These are phyloP conservation scores for Pichia rugopelliculosa DNA, from an alignment of 805 yeast species.

Conservation along the genomic window DNA sequence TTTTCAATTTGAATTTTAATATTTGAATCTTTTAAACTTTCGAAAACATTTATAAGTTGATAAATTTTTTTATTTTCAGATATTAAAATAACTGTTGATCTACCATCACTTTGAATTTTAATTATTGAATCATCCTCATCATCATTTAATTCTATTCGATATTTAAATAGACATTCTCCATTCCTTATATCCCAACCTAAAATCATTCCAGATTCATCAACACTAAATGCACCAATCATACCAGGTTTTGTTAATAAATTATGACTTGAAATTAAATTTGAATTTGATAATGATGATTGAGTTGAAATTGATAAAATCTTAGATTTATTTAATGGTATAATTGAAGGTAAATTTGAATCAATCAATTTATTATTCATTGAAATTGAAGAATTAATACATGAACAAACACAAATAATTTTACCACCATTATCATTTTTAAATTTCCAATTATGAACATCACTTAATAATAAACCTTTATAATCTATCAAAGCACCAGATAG, in stretches of 20 bases:
- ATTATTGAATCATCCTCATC: conserved; percentile 9
- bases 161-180: conserved; percentile 7
- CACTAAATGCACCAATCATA: conserved; percentile 25
- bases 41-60: conserved; percentile 16
- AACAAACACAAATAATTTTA: conserved; percentile 8
- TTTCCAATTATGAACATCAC: conserved; percentile 7
- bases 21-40: conserved; percentile 6
- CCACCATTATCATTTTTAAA: background rate
- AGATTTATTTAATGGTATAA: background rate
- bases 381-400: conserved; percentile 5
- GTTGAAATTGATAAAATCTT: background rate
- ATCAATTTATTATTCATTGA: background rate
- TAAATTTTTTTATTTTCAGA: conserved; percentile 21
- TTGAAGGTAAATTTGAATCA: background rate
- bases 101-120: conserved; percentile 25
- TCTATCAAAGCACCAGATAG: conserved; percentile 23
- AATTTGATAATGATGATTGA: background rate
- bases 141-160: background rate
- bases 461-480: conserved; percentile 12
- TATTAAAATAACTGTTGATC: conserved; percentile 19
- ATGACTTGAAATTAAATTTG: conserved; percentile 7
- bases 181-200: conserved; percentile 28
- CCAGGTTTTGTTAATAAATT: conserved; percentile 22
- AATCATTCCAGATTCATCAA: conserved; percentile 25
- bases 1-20: conserved; percentile 3